phyloP scores from a whole-genome alignment of 805 yeast species.

The Candida boleticola region DNA sequence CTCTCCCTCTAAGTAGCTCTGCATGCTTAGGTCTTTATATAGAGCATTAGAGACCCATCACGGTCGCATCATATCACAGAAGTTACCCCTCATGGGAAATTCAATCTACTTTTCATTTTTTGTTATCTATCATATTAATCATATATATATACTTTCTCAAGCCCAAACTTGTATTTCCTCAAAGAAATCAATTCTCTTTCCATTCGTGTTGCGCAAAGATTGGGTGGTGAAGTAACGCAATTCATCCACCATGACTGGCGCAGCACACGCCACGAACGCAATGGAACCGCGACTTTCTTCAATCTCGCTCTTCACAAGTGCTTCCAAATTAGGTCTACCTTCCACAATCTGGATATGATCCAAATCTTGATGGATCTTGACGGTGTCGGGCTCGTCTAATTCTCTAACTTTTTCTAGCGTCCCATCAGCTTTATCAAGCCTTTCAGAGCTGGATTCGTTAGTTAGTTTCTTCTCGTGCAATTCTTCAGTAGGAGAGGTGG shows the following conservation, averaged over 20 bases:
- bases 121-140: too few species aligned
- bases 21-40: too few species aligned
- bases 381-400: not conserved
- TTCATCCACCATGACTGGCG: conserved; percentile 33
- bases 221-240: conserved; percentile 36
- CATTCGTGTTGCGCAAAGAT: conserved; percentile 9
- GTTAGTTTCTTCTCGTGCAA: not conserved
- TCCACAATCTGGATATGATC: conserved; percentile 29
- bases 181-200: conserved; percentile 58
- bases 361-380: not conserved
- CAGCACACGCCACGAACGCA: conserved; percentile 31
- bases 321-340: conserved; percentile 45
- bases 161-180: conserved; percentile 76
- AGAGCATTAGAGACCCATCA: too few species aligned
- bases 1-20: too few species aligned
- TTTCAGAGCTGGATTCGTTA: not conserved
- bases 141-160: too few species aligned
- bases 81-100: too few species aligned
- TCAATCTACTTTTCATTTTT: too few species aligned
- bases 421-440: not conserved
- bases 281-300: conserved; percentile 35
- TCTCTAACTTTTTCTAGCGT: not conserved
- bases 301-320: conserved; percentile 30
- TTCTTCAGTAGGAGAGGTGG: too few species aligned
- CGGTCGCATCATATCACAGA: too few species aligned